Conservation (phyloP, 2,329 filamentous ascomycete genomes). For the Fusarium pseudograminearum region DNA sequence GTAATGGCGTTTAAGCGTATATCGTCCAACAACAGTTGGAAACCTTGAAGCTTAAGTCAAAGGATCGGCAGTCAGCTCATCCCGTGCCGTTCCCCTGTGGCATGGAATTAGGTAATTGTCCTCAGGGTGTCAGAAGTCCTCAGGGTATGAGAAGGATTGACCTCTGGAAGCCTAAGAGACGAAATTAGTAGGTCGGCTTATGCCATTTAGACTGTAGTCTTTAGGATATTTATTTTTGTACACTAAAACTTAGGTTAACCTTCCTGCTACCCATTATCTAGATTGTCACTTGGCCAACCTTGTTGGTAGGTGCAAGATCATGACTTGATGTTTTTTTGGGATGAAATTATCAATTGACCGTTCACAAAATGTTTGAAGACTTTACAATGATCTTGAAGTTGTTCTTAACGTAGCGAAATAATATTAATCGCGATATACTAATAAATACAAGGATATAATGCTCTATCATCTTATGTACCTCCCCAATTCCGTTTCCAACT, state of each 20-base stretch:
- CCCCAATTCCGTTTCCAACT: background rate
- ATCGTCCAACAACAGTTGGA: background rate
- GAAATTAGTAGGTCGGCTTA: too few species aligned
- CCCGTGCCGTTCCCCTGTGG: background rate
- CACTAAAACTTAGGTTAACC: too few species aligned
- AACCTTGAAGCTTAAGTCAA: background rate
- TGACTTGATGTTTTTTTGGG: background rate
- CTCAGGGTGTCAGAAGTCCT: too few species aligned
- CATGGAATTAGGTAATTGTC: background rate
- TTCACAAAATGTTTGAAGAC: background rate
- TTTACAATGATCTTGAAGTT: too few species aligned
- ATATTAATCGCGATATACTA: slow-evolving; percentile 32
- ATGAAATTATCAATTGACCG: background rate
- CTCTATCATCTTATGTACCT: slow-evolving; percentile 30
- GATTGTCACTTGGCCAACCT: background rate
- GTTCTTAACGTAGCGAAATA: slow-evolving; percentile 19
- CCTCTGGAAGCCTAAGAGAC: too few species aligned
- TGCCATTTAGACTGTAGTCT: too few species aligned
- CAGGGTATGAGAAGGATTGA: too few species aligned
- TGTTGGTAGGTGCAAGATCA: background rate
- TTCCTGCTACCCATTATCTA: too few species aligned
- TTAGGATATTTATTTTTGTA: too few species aligned
- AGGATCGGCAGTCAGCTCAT: slow-evolving; percentile 2
- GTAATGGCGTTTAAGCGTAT: background rate
- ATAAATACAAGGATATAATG: slow-evolving; percentile 39